A percentile compares a stretch with the other conserved stretches of the same genome.
Conservation (phyloP, 164 flowering plant genomes). For the Stephania japonica region DNA sequence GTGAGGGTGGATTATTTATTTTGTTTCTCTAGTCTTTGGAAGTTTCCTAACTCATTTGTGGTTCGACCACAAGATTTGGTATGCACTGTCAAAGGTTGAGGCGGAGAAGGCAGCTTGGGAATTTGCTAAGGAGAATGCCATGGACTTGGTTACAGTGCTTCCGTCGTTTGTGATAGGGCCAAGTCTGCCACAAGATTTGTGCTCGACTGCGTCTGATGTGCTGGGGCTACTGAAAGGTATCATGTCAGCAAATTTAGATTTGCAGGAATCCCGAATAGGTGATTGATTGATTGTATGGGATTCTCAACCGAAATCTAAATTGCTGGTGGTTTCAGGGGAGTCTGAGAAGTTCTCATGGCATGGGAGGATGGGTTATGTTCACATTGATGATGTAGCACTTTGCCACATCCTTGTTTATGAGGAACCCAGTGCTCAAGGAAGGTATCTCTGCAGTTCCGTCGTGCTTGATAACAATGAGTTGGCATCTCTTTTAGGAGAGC, state of each 20-base stretch:
- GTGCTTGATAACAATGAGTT: slow-evolving; percentile 57
- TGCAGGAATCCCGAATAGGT: no score
- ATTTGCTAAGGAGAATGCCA: slow-evolving; percentile 51
- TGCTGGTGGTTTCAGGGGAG: slow-evolving; percentile 43
- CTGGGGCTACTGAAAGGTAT: slow-evolving; percentile 76
- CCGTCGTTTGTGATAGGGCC: slow-evolving; percentile 85
- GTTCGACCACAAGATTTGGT: slow-evolving; percentile 57
- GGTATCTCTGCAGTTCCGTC: slow-evolving; percentile 67
- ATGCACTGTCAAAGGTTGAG: slow-evolving; percentile 60
- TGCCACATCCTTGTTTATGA: slow-evolving; percentile 77
- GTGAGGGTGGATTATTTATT: neutral
- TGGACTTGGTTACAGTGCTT: slow-evolving; percentile 68
- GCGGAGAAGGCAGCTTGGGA: slow-evolving; percentile 94
- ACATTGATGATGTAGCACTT: slow-evolving; percentile 84
- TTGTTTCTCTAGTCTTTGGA: neutral
- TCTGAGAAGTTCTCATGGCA: slow-evolving; percentile 52
- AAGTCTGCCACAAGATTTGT: slow-evolving; percentile 53
- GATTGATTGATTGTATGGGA: no score
- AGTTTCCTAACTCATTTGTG: neutral
- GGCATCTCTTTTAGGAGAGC: slow-evolving; percentile 34
- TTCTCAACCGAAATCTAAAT: no score
- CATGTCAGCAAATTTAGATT: neutral
- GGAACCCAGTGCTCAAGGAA: slow-evolving; percentile 45
- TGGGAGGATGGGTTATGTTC: slow-evolving; percentile 93
- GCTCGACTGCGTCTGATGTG: slow-evolving; percentile 68